Evolutionary conservation across 441 rosid species (phyloP).

Genomic region (Hura crepitans): DNA sequence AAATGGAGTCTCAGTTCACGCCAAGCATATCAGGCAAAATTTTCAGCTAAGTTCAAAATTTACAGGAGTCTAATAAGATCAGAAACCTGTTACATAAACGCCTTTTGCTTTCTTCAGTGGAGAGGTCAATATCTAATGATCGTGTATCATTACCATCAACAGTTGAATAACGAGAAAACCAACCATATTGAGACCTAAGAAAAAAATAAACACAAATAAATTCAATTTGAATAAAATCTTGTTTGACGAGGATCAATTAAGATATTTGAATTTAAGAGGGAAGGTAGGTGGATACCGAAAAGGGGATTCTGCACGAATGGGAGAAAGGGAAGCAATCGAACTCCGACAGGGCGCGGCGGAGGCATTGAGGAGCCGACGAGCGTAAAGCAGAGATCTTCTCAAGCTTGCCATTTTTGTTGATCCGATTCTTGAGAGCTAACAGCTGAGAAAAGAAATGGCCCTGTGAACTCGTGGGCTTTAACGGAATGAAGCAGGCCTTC

Average conservation of each 20-base stretch:
- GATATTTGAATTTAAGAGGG: neutral
- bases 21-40: neutral
- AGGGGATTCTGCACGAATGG: slow-evolving; percentile 16
- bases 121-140: slow-evolving; percentile 51
- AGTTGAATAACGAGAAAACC: slow-evolving; percentile 43
- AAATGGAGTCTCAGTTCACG: neutral
- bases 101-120: slow-evolving; percentile 63
- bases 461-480: too few species aligned
- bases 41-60: neutral
- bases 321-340: slow-evolving; percentile 7
- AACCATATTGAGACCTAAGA: slow-evolving; percentile 38
- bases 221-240: neutral
- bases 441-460: neutral
- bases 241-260: neutral
- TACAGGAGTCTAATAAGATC: neutral
- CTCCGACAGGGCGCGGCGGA: slow-evolving; percentile 26
- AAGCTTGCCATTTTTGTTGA: slow-evolving; percentile 39
- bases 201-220: neutral
- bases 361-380: slow-evolving; percentile 38
- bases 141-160: slow-evolving; percentile 19
- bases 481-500: too few species aligned
- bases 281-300: slow-evolving; percentile 27
- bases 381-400: slow-evolving; percentile 43
- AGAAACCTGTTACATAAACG: slow-evolving; percentile 65
- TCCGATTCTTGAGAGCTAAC: neutral